Conservation (phyloP, 1,284 basidiomycete genomes). For the Ustilago bromivora region DNA sequence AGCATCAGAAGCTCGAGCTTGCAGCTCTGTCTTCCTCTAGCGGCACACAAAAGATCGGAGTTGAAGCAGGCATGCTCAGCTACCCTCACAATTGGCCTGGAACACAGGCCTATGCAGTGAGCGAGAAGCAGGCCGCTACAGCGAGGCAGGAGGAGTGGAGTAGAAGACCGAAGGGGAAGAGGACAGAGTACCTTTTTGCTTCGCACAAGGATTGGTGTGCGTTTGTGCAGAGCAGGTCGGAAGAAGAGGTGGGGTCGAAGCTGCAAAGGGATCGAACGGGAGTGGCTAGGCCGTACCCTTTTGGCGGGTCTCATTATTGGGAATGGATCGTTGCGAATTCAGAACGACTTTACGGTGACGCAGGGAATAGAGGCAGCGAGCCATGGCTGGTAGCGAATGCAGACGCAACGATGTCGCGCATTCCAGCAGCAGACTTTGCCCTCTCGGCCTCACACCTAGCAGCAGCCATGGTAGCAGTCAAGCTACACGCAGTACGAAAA, state of each 20-base stretch:
- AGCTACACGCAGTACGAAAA: slow-evolving; percentile 40
- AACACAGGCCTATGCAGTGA: slow-evolving; percentile 32
- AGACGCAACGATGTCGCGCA: neutral
- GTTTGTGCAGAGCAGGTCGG: slow-evolving; percentile 17
- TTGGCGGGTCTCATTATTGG: slow-evolving; percentile 30
- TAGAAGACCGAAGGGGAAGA: slow-evolving; percentile 60
- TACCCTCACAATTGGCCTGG: slow-evolving; percentile 62
- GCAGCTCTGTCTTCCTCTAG: slow-evolving; percentile 20
- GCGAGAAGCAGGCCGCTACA: slow-evolving; percentile 31
- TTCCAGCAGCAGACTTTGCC: neutral
- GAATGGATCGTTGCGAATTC: slow-evolving; percentile 44
- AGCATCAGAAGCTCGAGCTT: slow-evolving; percentile 52
- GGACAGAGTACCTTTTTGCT: slow-evolving; percentile 49
- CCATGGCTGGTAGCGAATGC: slow-evolving; percentile 29
- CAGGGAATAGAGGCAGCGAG: neutral
- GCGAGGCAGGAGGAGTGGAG: slow-evolving; percentile 47
- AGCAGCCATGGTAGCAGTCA: slow-evolving; percentile 45
- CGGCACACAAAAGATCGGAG: slow-evolving; percentile 3
- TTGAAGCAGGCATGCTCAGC: slow-evolving; percentile 18
- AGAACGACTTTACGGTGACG: slow-evolving; percentile 12
- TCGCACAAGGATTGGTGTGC: slow-evolving; percentile 43
- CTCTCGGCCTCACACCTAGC: slow-evolving; percentile 20
- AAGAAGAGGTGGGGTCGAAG: slow-evolving; percentile 17
- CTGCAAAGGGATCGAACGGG: slow-evolving; percentile 33
- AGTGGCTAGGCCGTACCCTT: slow-evolving; percentile 32